phyloP scores from a whole-genome alignment of 139 green algal genomes.

The Coelastrella sp. region DNA sequence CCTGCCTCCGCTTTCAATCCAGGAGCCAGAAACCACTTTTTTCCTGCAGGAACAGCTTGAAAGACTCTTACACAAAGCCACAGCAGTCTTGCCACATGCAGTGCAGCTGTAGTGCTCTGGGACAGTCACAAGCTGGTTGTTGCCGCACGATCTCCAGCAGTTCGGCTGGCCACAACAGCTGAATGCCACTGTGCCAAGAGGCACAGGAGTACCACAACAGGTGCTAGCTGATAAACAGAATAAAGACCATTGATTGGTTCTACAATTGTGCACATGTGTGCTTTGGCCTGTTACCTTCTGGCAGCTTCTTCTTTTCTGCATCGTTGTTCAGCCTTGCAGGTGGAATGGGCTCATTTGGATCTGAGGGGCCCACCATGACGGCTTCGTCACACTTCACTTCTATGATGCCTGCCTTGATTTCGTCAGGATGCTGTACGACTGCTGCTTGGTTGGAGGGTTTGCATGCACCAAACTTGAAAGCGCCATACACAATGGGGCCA shows the following conservation, averaged over 20 bases:
- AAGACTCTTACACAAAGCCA: too few species aligned
- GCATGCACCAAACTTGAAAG: conserved; percentile 43
- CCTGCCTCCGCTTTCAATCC: conserved; percentile 27
- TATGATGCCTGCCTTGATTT: conserved; percentile 32
- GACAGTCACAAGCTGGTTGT: neutral
- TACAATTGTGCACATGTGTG: neutral
- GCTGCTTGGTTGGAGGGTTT: conserved; percentile 4
- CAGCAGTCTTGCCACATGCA: too few species aligned
- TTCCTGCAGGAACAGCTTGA: neutral
- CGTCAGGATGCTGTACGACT: conserved; percentile 24
- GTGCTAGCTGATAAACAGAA: too few species aligned
- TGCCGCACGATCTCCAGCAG: neutral
- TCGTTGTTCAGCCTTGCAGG: neutral
- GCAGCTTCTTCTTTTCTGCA: conserved; percentile 36
- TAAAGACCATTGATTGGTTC: too few species aligned
- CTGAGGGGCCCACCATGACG: neutral
- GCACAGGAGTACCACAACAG: too few species aligned
- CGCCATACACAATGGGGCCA: neutral
- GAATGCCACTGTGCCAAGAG: neutral
- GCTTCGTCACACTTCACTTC: neutral
- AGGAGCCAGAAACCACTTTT: conserved; percentile 38
- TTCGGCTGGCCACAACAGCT: neutral
- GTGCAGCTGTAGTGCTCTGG: too few species aligned
- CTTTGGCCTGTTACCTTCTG: conserved; percentile 30
- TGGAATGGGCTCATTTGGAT: neutral